phyloP scores from a whole-genome alignment of 305 asterid species.

The Fraxinus paxiana region DNA sequence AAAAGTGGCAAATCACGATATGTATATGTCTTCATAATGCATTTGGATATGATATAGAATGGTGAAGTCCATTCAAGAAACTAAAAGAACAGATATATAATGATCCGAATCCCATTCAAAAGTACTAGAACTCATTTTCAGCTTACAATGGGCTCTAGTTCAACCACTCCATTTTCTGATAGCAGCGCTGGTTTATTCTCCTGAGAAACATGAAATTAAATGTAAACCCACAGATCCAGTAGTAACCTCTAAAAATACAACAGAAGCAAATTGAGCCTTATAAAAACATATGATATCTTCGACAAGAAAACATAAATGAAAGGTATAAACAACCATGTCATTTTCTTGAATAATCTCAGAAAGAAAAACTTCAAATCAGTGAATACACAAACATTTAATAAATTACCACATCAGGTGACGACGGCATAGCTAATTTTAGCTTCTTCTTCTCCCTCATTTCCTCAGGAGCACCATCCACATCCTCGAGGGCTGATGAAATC shows the following conservation, averaged over 20 bases:
- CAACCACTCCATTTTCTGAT: constrained; percentile 6
- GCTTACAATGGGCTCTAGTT: constrained; percentile 7
- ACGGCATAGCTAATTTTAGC: not conserved
- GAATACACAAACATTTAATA: not conserved
- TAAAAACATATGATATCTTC: not conserved
- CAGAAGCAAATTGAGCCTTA: not conserved
- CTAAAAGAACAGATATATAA: not conserved
- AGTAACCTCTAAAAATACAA: not conserved
- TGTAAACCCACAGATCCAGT: not conserved
- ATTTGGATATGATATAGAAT: not conserved
- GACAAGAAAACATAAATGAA: not conserved
- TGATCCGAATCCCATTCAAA: constrained; percentile 11
- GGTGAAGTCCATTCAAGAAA: not conserved
- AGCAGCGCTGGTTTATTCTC: not conserved
- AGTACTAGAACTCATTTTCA: not conserved
- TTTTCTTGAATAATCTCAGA: not conserved
- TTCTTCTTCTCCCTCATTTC: not conserved
- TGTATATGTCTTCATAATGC: not conserved
- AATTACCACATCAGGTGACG: not conserved
- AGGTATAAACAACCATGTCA: not conserved
- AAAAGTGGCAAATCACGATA: not conserved
- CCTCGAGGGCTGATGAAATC: not conserved
- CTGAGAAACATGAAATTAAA: not conserved
- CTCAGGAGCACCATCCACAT: not conserved
- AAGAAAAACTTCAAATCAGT: not conserved